Conservation (phyloP, 202 grass and related monocot genomes). For the Saccharum hybrid region DNA sequence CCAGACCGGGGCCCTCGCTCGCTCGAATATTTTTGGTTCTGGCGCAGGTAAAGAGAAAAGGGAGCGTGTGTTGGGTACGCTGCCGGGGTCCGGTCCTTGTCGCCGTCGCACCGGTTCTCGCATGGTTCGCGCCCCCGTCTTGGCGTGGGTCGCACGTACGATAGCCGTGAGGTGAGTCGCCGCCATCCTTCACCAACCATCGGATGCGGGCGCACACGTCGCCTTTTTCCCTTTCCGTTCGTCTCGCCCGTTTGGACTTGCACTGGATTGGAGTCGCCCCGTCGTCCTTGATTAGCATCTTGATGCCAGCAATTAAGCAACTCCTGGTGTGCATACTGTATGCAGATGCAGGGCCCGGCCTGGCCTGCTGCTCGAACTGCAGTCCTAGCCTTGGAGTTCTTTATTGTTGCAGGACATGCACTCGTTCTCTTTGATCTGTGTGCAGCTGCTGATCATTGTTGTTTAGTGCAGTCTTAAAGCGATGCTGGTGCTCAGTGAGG, state of each 20-base stretch:
- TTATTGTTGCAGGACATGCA: too few relatives aligned
- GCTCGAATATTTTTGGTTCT: too few relatives aligned
- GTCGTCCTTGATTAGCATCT: constrained; percentile 24
- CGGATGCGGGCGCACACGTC: constrained; percentile 41
- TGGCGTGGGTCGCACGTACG: constrained; percentile 55
- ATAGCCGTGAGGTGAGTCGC: constrained; percentile 51
- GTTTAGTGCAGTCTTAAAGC: background rate
- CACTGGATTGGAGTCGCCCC: too few relatives aligned
- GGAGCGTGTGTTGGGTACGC: background rate
- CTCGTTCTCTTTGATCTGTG: too few relatives aligned
- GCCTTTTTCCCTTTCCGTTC: background rate
- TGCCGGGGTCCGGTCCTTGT: background rate
- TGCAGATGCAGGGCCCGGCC: background rate
- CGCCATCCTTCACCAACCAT: constrained; percentile 51
- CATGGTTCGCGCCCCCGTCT: background rate
- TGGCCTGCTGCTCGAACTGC: too few relatives aligned
- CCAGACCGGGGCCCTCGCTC: too few relatives aligned
- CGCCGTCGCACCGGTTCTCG: constrained; percentile 40
- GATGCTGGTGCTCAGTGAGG: constrained; percentile 20
- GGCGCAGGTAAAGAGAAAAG: too few relatives aligned
- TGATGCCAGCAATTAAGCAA: constrained; percentile 30
- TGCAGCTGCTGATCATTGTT: background rate
- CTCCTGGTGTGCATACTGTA: background rate
- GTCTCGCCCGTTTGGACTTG: too few relatives aligned
- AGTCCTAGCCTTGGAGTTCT: too few relatives aligned